Base-by-base conservation (phyloP, 805 yeast genomes). In the Scheffersomyces stipitis region DNA sequence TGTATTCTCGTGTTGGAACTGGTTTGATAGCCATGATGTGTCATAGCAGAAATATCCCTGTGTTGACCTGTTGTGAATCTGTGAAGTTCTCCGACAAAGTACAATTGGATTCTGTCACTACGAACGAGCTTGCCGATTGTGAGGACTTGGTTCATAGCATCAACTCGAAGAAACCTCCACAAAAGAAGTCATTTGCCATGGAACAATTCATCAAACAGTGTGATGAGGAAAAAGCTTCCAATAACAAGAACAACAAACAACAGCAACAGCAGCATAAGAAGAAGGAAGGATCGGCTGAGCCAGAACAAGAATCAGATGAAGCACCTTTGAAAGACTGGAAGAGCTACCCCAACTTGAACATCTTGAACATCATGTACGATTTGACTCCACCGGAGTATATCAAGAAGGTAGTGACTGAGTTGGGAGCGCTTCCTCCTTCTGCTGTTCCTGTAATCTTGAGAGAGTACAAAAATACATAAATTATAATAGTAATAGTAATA, bases 341-440 rank as follows among this genome's bases (percentile, higher is more conserved):
- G 51, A 66, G 71, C 18, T 62, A 74, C n/a, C 77, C 78, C 28
- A 69, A 70, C 42, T 71, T 88, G 52, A 84, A 82, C 61, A 76
- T 88, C 18, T 78, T 90, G 53, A 88, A 88, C 55, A 81, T 93
- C 46, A 75, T 93, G 76, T 93, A 87, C 60, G 99, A 93, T 63
- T 73, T 93, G 50, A 91, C 98, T 1, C 97, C 96, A 24, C 95
- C 96, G 10, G 86, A 83, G 49, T 86, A 85, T 55, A 87, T 93
- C 52, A 90, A 91, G 59, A 93, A 93, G 67, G 88, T 93, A 41
- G 88, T 93, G 37, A 93, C 98, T 2, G 99, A 93, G 61, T 80
- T 91, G 46, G 99, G 99, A 18, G 87, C 96, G 2, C 73, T 93
- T 48, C 99, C 99, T 8, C 96, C 99, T 29, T 85, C 95, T n/a